Evolutionary conservation across 768 basidiomycete genomes (phyloP).

Genomic region (Gelatoporia subvermispora): DNA sequence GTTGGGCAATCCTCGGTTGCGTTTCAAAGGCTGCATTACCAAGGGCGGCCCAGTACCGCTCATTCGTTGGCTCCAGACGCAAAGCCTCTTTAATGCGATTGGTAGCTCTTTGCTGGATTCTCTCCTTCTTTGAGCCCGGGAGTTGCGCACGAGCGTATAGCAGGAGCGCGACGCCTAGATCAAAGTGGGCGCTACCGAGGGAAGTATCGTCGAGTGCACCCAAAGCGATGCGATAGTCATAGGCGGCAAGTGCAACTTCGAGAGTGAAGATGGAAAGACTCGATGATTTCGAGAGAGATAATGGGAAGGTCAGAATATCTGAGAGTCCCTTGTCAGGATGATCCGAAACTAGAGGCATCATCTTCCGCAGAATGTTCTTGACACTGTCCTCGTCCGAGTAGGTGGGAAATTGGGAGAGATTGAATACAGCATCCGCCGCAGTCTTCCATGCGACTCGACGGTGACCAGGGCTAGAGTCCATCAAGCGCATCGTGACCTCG

Average conservation of each 20-base stretch:
- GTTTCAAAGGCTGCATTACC: slow-evolving; percentile 66
- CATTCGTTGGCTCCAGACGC: slow-evolving; percentile 64
- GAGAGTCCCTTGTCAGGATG: slow-evolving; percentile 39
- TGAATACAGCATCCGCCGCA: slow-evolving; percentile 69
- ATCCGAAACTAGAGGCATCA: slow-evolving; percentile 35
- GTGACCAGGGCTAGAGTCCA: slow-evolving; percentile 56
- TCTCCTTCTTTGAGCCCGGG: slow-evolving; percentile 26
- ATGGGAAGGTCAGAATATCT: slow-evolving; percentile 32
- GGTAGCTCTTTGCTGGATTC: slow-evolving; percentile 38
- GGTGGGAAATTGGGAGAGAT: slow-evolving; percentile 49
- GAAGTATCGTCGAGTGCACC: slow-evolving; percentile 45
- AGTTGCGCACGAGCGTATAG: slow-evolving; percentile 35
- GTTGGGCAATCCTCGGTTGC: slow-evolving; percentile 76
- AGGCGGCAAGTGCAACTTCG: slow-evolving; percentile 52
- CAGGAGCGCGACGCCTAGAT: slow-evolving; percentile 63
- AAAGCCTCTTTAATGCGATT: slow-evolving; percentile 67
- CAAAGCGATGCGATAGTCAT: slow-evolving; percentile 56
- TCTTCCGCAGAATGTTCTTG: slow-evolving; percentile 26
- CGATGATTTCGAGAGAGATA: slow-evolving; percentile 12
- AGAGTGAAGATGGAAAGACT: slow-evolving; percentile 31
- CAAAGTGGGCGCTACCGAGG: slow-evolving; percentile 64
- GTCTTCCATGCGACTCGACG: slow-evolving; percentile 79
- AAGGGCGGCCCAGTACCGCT: slow-evolving; percentile 77
- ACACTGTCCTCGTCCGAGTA: slow-evolving; percentile 43
- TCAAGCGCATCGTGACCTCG: slow-evolving; percentile 40